These are phyloP conservation scores for Geosmithia putterillii DNA, from an alignment of 2,329 filamentous ascomycete species.

Conservation along the genomic window DNA sequence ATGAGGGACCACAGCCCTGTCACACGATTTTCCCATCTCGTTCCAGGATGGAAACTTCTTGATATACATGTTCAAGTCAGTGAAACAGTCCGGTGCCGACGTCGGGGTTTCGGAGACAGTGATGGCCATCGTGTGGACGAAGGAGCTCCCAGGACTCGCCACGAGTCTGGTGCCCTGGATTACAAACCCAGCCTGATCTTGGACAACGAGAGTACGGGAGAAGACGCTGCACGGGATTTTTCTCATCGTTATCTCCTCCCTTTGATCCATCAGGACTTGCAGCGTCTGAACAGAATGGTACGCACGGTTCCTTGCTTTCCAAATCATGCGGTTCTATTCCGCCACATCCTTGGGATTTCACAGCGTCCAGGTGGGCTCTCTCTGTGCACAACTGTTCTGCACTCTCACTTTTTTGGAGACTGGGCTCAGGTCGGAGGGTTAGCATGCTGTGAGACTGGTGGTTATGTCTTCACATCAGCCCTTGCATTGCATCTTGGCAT, in stretches of 20 bases:
- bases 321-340: constrained; percentile 36
- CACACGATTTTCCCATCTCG: constrained; percentile 37
- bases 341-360: constrained; percentile 42
- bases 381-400: constrained; percentile 37
- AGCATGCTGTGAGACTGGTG: constrained; percentile 43
- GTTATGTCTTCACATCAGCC: constrained; percentile 40
- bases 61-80: constrained; percentile 37
- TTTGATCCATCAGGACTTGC: constrained; percentile 31
- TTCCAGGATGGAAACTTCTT: constrained; percentile 37
- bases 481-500: constrained; percentile 27
- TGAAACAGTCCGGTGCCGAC: constrained; percentile 11
- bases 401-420: constrained; percentile 27
- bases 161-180: constrained; percentile 1
- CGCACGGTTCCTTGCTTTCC: constrained; percentile 35
- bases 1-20: constrained; percentile 50
- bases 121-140: no score
- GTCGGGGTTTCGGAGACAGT: not conserved
- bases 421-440: constrained; percentile 34
- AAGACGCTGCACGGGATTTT: constrained; percentile 24
- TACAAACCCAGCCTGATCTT: constrained; percentile 30
- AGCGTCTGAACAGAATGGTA: constrained; percentile 37
- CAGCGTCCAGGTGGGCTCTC: constrained; percentile 36
- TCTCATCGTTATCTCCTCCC: constrained; percentile 26
- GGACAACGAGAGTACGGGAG: constrained; percentile 33
- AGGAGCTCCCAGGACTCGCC: not conserved